phyloP scores from a whole-genome alignment of 2,329 filamentous ascomycete genomes.

The Colletotrichum spinosum region DNA sequence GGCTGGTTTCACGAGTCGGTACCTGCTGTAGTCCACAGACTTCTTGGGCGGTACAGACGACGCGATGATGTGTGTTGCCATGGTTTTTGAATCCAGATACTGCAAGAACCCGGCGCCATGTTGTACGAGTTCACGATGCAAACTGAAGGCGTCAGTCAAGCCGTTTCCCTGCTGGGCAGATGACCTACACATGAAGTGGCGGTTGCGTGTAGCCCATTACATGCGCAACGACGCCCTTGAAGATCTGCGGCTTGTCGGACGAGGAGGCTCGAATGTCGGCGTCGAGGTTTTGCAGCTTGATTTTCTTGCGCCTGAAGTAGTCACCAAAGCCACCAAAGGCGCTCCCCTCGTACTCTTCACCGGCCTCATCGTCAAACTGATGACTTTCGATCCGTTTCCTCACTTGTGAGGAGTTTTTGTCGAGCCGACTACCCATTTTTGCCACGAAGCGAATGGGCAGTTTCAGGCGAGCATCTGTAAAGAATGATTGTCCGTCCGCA shows the following conservation, averaged over 20 bases:
- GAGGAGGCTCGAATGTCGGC: conserved; percentile 79
- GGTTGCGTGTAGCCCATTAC: conserved; percentile 98
- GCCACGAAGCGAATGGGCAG: not conserved
- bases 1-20: conserved; percentile 92
- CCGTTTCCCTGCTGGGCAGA: no score
- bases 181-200: conserved; percentile 77
- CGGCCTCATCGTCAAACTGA: conserved; percentile 79
- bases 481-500: no score
- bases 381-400: conserved; percentile 73
- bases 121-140: conserved; percentile 88
- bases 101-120: conserved; percentile 97
- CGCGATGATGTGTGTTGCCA: conserved; percentile 95
- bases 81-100: conserved; percentile 94
- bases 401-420: conserved; percentile 72
- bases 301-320: conserved; percentile 95
- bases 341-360: conserved; percentile 91
- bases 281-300: conserved; percentile 96
- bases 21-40: conserved; percentile 84
- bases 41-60: conserved; percentile 94
- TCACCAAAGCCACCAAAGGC: conserved; percentile 90
- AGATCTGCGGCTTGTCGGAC: conserved; percentile 81
- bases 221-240: conserved; percentile 90
- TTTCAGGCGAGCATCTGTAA: not conserved
- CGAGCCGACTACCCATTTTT: conserved; percentile 69
- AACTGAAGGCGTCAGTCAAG: conserved; percentile 47